phyloP scores from a whole-genome alignment of 1,284 basidiomycete species.

The Ceratobasidium sp. region DNA sequence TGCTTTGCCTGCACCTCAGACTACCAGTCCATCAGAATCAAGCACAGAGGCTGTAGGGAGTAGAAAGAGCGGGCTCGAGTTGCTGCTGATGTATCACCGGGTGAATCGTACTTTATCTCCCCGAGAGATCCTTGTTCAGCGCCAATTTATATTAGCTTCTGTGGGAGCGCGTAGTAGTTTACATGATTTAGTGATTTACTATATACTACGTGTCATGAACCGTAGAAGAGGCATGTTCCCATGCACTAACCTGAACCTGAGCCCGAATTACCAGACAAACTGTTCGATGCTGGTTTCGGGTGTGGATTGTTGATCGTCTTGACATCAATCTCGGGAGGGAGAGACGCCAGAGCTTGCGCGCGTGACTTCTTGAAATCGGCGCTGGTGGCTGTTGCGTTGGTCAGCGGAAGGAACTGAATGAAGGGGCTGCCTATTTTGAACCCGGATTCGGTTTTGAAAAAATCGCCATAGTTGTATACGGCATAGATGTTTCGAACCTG shows the following conservation, averaged over 20 bases:
- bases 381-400: constrained; percentile 5
- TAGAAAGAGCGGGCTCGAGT: neutral
- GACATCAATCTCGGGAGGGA: constrained; percentile 27
- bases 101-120: neutral
- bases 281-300: neutral
- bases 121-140: neutral
- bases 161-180: constrained; percentile 2
- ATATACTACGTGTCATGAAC: constrained; percentile 12
- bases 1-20: neutral
- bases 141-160: neutral
- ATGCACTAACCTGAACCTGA: neutral
- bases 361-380: constrained; percentile 22
- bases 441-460: constrained; percentile 8
- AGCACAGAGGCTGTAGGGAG: neutral
- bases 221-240: neutral
- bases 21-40: neutral
- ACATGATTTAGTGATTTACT: neutral
- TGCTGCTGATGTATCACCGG: neutral
- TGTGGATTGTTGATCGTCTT: constrained; percentile 21
- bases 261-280: neutral
- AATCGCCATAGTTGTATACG: constrained; percentile 34
- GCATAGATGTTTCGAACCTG: constrained; percentile 34
- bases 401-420: constrained; percentile 19
- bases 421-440: constrained; percentile 11
- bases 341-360: neutral